Evolutionary conservation across 176 grass and related monocot species (phyloP).

Genomic region (Miscanthus lutarioriparius): DNA sequence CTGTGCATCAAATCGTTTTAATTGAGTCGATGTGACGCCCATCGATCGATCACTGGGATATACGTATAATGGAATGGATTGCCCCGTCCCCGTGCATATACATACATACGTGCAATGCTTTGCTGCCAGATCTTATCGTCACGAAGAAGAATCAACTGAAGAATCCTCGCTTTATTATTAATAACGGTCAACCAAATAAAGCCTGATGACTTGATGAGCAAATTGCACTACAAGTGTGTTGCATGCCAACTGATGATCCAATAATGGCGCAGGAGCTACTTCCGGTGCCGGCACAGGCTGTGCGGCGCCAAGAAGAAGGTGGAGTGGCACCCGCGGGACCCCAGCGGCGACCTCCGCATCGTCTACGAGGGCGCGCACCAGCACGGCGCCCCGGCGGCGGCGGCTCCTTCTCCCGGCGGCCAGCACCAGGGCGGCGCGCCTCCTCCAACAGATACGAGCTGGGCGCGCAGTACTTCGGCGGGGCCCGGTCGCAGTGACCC

Average conservation of each 20-base stretch:
- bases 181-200: not conserved
- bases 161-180: not conserved
- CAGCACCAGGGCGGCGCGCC: not conserved
- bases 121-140: not conserved
- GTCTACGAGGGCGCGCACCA: constrained; percentile 56
- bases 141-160: not conserved
- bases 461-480: constrained; percentile 53
- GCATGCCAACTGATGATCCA: not conserved
- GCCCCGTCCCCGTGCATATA: not conserved
- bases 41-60: not conserved
- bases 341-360: constrained; percentile 34
- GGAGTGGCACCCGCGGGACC: constrained; percentile 60
- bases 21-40: constrained; percentile 7
- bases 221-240: not conserved
- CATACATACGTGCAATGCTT: not conserved
- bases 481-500: constrained; percentile 12
- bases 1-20: not conserved
- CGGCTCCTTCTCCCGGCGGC: not conserved
- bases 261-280: constrained; percentile 59
- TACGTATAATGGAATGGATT: not conserved
- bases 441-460: constrained; percentile 63
- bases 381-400: constrained; percentile 36
- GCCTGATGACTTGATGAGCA: not conserved
- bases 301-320: constrained; percentile 78
- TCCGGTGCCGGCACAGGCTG: constrained; percentile 62